Percentiles rank a stretch among this genome's conserved stretches.
Evolutionary conservation across 2,329 filamentous ascomycete genomes (phyloP).

Genomic region (Pseudocercospora macadamiae): DNA sequence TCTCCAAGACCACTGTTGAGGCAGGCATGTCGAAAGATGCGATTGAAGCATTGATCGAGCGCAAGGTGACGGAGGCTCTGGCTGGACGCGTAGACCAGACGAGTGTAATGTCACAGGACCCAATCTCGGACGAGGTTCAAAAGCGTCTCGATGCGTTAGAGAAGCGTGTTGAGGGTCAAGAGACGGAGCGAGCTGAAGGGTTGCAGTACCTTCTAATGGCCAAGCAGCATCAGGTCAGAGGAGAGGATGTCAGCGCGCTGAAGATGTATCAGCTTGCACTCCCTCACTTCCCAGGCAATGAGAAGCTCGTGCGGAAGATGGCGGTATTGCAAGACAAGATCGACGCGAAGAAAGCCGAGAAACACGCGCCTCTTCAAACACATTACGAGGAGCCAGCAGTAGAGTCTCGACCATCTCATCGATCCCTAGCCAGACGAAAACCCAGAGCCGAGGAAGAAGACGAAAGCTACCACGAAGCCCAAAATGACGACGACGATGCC

Average conservation of each 20-base stretch:
- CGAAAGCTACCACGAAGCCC: conserved; percentile 46
- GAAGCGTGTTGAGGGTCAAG: conserved; percentile 72
- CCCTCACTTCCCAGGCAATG: conserved; percentile 83
- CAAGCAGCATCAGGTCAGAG: conserved; percentile 82
- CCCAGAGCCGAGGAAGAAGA: conserved; percentile 37
- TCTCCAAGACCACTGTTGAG: conserved; percentile 34
- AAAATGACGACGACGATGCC: conserved; percentile 34
- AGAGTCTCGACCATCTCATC: conserved; percentile 1
- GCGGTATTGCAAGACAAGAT: conserved; percentile 56
- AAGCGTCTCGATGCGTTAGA: conserved; percentile 82
- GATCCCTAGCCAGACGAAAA: conserved; percentile 15
- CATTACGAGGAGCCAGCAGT: conserved; percentile 12
- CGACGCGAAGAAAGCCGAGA: conserved; percentile 42
- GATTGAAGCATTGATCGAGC: conserved; percentile 90
- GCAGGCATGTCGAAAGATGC: conserved; percentile 59
- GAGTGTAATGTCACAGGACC: conserved; percentile 20
- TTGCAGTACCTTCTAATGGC: conserved; percentile 86
- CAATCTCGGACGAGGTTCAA: conserved; percentile 75
- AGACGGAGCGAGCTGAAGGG: conserved; percentile 80
- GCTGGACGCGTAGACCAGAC: conserved; percentile 65
- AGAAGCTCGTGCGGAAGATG: conserved; percentile 68
- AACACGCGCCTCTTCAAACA: conserved; percentile 11
- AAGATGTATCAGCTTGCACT: conserved; percentile 84
- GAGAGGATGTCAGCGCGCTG: conserved; percentile 76
- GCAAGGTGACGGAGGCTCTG: conserved; percentile 86